Conservation (phyloP, 1,284 basidiomycete species). For the Vanrija sp. region DNA sequence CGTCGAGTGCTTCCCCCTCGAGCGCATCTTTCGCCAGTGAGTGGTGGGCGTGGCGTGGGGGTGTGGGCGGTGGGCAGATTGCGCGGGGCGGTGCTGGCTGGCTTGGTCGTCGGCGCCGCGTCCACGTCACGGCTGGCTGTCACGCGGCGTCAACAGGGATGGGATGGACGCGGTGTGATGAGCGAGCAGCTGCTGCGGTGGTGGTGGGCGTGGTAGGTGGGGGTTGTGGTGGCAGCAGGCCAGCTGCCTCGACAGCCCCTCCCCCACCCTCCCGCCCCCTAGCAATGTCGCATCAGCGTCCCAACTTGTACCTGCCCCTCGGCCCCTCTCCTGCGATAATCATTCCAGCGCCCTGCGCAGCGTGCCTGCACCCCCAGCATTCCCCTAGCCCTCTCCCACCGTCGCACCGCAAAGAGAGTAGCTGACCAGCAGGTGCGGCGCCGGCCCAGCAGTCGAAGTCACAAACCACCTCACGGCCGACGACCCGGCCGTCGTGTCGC, state of each 20-base stretch:
- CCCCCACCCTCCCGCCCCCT: too few species aligned
- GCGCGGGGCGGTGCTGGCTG: neutral
- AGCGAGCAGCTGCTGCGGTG: too few species aligned
- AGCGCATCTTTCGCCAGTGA: slow-evolving; percentile 20
- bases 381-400: neutral
- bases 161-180: too few species aligned
- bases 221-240: too few species aligned
- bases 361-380: neutral
- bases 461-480: slow-evolving; percentile 9
- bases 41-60: neutral
- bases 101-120: neutral
- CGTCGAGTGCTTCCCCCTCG: slow-evolving; percentile 14
- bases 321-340: neutral
- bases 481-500: neutral
- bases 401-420: neutral
- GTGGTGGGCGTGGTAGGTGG: too few species aligned
- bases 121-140: neutral
- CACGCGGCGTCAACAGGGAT: too few species aligned
- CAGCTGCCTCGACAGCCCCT: too few species aligned
- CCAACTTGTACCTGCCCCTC: neutral
- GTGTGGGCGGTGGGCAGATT: neutral
- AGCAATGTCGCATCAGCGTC: too few species aligned
- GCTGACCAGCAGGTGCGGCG: slow-evolving; percentile 12
- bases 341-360: neutral
- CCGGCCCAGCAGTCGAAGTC: slow-evolving; percentile 12